Evolutionary conservation across 129 eudicot species (phyloP).

Genomic region (Calendula officinalis): DNA sequence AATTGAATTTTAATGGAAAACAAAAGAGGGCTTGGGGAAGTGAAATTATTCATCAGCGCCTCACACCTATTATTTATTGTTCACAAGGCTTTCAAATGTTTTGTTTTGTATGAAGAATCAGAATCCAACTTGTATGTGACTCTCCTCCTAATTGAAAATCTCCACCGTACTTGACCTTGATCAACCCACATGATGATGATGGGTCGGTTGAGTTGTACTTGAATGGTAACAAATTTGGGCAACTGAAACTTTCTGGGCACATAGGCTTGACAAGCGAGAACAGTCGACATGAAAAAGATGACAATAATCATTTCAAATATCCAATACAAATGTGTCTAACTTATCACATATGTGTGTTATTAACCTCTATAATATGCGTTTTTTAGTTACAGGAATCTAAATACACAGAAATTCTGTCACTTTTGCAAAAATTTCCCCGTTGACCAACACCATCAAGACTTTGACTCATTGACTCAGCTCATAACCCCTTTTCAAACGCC

Average conservation of each 20-base stretch:
- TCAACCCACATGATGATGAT: slow-evolving; percentile 17
- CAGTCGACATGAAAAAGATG: neutral
- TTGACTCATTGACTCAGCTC: neutral
- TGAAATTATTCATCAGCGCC: slow-evolving; percentile 13
- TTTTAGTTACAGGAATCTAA: neutral
- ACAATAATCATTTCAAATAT: slow-evolving; percentile 15
- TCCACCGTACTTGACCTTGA: neutral
- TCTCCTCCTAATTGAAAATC: slow-evolving; percentile 6
- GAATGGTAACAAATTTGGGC: neutral
- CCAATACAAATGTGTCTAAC: neutral
- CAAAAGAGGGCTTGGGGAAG: slow-evolving; percentile 20
- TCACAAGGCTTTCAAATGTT: neutral
- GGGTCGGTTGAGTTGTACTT: neutral
- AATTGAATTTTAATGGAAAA: slow-evolving; percentile 9
- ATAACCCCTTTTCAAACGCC: slow-evolving; percentile 22
- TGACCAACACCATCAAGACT: slow-evolving; percentile 1
- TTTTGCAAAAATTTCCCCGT: neutral
- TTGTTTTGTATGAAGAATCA: neutral
- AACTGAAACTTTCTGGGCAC: slow-evolving; percentile 15
- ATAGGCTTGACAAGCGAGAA: slow-evolving; percentile 8
- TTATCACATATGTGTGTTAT: neutral
- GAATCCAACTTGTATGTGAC: neutral
- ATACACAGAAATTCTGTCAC: neutral
- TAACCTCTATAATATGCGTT: neutral
- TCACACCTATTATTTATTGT: slow-evolving; percentile 8